Percentiles rank a stretch among this genome's conserved stretches.
These are phyloP conservation scores for Lepidium sativum DNA, from an alignment of 345 rosid species.

Conservation along the genomic window DNA sequence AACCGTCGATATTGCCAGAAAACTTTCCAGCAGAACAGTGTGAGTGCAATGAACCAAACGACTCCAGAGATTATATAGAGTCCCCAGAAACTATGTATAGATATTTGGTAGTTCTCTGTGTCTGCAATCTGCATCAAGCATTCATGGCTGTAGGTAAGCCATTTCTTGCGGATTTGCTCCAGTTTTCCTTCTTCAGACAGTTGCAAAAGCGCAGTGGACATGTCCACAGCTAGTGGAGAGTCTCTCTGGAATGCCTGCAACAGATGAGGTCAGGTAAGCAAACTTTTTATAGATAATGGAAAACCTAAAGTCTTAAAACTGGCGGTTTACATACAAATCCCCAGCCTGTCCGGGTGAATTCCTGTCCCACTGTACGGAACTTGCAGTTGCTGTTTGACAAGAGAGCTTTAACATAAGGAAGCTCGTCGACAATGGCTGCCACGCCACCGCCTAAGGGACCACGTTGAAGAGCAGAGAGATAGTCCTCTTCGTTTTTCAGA, in stretches of 20 bases:
- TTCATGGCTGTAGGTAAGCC: slow-evolving; percentile 41
- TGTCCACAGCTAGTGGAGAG: slow-evolving; percentile 81
- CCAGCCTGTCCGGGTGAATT: slow-evolving; percentile 89
- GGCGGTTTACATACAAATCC: slow-evolving; percentile 69
- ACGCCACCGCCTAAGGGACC: slow-evolving; percentile 74
- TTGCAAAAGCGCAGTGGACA: slow-evolving; percentile 79
- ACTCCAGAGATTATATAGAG: slow-evolving; percentile 71
- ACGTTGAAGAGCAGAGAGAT: slow-evolving; percentile 38
- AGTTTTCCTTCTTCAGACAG: slow-evolving; percentile 87
- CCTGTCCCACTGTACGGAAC: slow-evolving; percentile 77
- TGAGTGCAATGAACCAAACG: slow-evolving; percentile 51
- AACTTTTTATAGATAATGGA: background rate
- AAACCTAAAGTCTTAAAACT: background rate
- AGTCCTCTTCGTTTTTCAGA: slow-evolving; percentile 45
- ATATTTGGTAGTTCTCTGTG: slow-evolving; percentile 39
- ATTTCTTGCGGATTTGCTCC: slow-evolving; percentile 65
- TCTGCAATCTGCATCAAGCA: slow-evolving; percentile 40
- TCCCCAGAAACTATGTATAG: slow-evolving; percentile 81
- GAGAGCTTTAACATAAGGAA: slow-evolving; percentile 77
- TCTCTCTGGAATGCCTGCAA: slow-evolving; percentile 89
- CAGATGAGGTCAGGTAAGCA: background rate
- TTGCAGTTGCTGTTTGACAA: slow-evolving; percentile 53
- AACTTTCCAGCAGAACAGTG: slow-evolving; percentile 44
- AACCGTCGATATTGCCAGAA: slow-evolving; percentile 52
- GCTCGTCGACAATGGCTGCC: slow-evolving; percentile 89